Evolutionary conservation across 441 rosid species (phyloP), one percentile per base, ranked within the genome.

Genomic region (Euphorbia schlechtendalii): DNA sequence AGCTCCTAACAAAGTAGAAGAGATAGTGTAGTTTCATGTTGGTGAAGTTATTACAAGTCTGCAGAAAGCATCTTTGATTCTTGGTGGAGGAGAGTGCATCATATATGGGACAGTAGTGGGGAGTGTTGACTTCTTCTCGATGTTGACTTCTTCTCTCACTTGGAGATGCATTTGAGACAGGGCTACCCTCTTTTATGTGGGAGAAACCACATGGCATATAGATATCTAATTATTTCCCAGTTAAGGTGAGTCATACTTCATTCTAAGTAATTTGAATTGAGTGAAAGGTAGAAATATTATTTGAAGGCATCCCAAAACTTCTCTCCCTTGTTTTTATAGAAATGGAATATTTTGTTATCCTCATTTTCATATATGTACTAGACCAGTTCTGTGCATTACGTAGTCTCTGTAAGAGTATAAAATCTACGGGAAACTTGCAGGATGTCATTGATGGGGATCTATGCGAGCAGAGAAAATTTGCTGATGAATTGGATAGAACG

Each of bases 381-480:
- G 20, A 49, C 32, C 24, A 9, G 8, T 57, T n/a, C 4, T n/a
- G 52, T 55, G 13, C 17, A 30, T 12, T 27, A 12, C 10, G 17
- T 30, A 20, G 30, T 52, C 40, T 60, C 20, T 18, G 12, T 48
- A 67, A n/a, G 58, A 54, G 67, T 56, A 62, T 57, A 72, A 68
- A 73, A 14, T 6, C 21, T 59, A 18, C 65, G n/a, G 14, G 11
- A 34, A 43, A 15, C 45, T 72, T 63, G 78, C 84, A 93, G 98
- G 98, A 90, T 46, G 99, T 93, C 77, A 90, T 93, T 7, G 99
- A 93, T 69, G 99, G 99, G 12, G 99, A 93, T 74, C 81, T 93
- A 40, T 93, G 99, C 55, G 95, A 93, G 88, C 99, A 93, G 71
- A 79, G 92, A 73, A 93, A 86, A 78, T 90, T 90, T 73, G 97